Conservation (phyloP, 108 stramenopile species). For the Aureococcus anophagefferens region DNA sequence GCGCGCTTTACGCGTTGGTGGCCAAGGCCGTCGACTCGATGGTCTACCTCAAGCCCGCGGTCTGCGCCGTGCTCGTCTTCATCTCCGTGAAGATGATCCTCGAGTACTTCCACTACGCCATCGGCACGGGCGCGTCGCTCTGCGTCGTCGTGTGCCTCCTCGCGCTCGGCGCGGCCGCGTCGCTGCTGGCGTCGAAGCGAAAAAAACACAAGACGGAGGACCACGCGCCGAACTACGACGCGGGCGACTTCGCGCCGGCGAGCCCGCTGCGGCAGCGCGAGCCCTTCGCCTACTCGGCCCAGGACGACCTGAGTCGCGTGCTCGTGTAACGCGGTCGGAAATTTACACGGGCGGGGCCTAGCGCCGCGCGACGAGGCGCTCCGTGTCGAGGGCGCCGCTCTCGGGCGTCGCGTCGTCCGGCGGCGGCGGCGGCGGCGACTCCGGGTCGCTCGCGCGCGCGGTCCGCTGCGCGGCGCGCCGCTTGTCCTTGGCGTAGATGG, state of each 20-base stretch:
- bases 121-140: background rate
- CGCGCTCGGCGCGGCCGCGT: background rate
- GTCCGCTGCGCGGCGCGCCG: no score
- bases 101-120: constrained; percentile 29
- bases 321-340: no score
- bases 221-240: background rate
- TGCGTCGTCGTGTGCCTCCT: background rate
- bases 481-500: no score
- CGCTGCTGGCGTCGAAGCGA: background rate
- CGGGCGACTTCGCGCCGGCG: background rate
- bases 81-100: constrained; percentile 80
- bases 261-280: no score
- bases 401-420: no score
- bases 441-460: no score
- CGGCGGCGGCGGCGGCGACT: no score
- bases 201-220: background rate
- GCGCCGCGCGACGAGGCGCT: no score
- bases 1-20: constrained; percentile 80
- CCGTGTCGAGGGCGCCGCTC: no score
- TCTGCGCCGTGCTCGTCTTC: constrained; percentile 79
- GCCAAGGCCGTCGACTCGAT: constrained; percentile 78
- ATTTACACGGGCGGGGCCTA: no score
- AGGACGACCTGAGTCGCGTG: no score
- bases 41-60: constrained; percentile 75
- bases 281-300: no score